Evolutionary conservation across 164 flowering plant species (phyloP).

Genomic region (Vitis labrusca): DNA sequence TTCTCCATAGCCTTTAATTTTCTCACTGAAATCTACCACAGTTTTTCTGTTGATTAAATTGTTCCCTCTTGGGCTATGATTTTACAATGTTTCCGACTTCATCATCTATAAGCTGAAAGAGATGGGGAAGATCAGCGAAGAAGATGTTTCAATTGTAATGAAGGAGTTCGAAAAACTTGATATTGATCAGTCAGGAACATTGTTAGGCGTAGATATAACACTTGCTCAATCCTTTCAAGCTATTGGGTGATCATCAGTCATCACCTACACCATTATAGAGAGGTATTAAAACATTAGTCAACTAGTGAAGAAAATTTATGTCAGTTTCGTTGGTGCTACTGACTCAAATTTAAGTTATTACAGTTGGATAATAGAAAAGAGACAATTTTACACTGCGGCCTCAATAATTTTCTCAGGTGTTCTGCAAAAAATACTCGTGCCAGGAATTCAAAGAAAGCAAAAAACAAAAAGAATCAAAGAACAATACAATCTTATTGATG

Average conservation of each 20-base stretch:
- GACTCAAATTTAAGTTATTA: too few species aligned
- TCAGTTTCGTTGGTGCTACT: too few species aligned
- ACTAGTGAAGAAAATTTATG: too few species aligned
- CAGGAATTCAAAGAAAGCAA: too few species aligned
- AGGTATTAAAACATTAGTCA: too few species aligned
- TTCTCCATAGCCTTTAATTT: not conserved
- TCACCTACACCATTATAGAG: too few species aligned
- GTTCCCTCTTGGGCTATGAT: not conserved
- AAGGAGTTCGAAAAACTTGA: slow-evolving; percentile 76
- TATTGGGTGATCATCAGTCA: not conserved
- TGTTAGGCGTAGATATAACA: slow-evolving; percentile 55
- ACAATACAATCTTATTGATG: too few species aligned
- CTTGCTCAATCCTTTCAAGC: slow-evolving; percentile 39
- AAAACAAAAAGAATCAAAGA: too few species aligned
- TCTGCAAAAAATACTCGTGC: too few species aligned
- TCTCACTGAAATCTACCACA: not conserved
- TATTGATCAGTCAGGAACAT: slow-evolving; percentile 78
- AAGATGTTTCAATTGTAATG: slow-evolving; percentile 63
- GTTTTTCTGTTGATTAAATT: not conserved
- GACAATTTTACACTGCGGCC: too few species aligned
- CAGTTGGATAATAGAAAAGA: too few species aligned
- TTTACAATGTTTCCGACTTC: slow-evolving; percentile 69
- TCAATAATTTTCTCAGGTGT: too few species aligned
- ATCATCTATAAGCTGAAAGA: slow-evolving; percentile 77
- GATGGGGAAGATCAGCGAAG: slow-evolving; percentile 85